Base-by-base conservation (phyloP, 306 rosid genomes). In the Cicer judaicum region DNA sequence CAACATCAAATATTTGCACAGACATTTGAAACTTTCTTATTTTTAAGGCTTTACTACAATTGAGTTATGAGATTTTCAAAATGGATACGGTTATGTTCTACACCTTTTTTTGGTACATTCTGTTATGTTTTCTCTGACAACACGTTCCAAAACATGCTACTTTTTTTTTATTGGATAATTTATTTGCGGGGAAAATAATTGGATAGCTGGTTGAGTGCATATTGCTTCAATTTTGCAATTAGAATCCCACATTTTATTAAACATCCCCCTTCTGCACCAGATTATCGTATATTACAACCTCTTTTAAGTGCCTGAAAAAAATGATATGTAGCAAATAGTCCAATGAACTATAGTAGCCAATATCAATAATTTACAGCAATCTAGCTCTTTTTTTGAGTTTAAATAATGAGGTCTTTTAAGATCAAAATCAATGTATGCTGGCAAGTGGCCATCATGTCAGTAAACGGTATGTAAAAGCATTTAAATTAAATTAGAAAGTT, bases 1-100 rank as follows among this genome's bases (percentile, higher is more conserved):
- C 46, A 44, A 7, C 73, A 75, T 52, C 53, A n/a, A 24, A 75
- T 75, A 65, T 14, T 64, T 75, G 14, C 55, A 65, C 13, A 42
- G 8, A 38, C 73, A 52, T 18, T 7, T 13, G 40, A 42, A 56
- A 39, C 52, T 46, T 44, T 41, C 42, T 47, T 39, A 11, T 36
- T 68, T 21, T 7, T 9, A 67, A 66, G 56, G 42, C 64, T 36
- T 63, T 13, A 5, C 5, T 10, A 21, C 8, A 77, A 60, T 38
- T 68, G 76, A 55, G 40, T 67, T 44, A 34, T 15, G 15, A 54
- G 11, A 7, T 76, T 43, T 65, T 76, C 18, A 53, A 41, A 29
- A 29, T 29, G 36, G 36, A 29, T 29, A 29, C 1, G 36, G 36
- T 29, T 29, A 29, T 29, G 36, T 29, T 29, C 36, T 29, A 29